Conservation (phyloP, 257 asterid species). For the Fraxinus americana region DNA sequence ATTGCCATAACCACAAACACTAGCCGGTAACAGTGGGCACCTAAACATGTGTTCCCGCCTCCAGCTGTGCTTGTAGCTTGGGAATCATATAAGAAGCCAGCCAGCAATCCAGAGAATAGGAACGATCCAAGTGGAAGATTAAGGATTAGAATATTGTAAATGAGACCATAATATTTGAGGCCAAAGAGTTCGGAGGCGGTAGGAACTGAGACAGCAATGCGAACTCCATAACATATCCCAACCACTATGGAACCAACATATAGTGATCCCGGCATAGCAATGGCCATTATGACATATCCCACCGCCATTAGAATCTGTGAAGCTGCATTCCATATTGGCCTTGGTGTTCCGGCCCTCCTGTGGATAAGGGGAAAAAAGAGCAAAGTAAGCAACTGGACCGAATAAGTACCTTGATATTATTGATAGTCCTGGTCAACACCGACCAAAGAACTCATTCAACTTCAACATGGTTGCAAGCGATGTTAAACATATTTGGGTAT, state of each 20-base stretch:
- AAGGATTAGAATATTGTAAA: slow-evolving; percentile 68
- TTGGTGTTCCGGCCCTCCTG: slow-evolving; percentile 63
- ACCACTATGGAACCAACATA: slow-evolving; percentile 69
- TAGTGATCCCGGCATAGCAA: slow-evolving; percentile 65
- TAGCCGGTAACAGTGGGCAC: slow-evolving; percentile 68
- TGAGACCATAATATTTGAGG: slow-evolving; percentile 70
- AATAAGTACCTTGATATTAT: not conserved
- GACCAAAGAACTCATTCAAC: not conserved
- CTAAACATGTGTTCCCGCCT: slow-evolving; percentile 68
- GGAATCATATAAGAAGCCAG: slow-evolving; percentile 61
- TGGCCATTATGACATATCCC: slow-evolving; percentile 65
- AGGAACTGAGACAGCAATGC: slow-evolving; percentile 60
- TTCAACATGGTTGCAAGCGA: not conserved
- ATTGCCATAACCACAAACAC: slow-evolving; percentile 64
- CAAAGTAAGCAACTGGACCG: not conserved
- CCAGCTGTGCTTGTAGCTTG: slow-evolving; percentile 48
- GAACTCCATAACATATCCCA: slow-evolving; percentile 70
- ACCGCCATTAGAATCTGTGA: slow-evolving; percentile 67
- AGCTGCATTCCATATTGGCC: slow-evolving; percentile 82
- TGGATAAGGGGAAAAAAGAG: slow-evolving; percentile 6
- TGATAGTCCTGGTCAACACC: not conserved
- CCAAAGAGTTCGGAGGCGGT: slow-evolving; percentile 80
- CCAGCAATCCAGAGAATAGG: slow-evolving; percentile 77
- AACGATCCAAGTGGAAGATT: slow-evolving; percentile 76
- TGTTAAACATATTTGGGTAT: too few species aligned